phyloP scores from a whole-genome alignment of 2,329 filamentous ascomycete species.

The Aspergillus ochraceus region DNA sequence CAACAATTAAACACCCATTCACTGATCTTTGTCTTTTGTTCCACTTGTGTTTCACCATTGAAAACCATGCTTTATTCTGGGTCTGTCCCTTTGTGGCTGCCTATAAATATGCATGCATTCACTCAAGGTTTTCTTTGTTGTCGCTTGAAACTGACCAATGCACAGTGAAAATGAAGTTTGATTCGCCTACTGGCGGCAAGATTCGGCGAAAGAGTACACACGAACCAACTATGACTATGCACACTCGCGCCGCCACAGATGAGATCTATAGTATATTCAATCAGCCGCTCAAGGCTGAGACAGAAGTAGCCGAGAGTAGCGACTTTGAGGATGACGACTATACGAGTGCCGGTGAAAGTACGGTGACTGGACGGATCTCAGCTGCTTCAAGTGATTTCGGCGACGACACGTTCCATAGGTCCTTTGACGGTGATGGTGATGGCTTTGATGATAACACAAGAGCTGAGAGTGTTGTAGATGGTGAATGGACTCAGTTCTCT shows the following conservation, averaged over 20 bases:
- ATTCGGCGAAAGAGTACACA: constrained; percentile 71
- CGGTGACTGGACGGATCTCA: constrained; percentile 71
- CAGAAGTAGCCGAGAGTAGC: constrained; percentile 60
- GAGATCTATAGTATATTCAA: constrained; percentile 98
- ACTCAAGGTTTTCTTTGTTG: neutral
- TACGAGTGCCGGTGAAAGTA: constrained; percentile 83
- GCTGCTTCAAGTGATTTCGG: constrained; percentile 64
- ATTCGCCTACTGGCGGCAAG: constrained; percentile 84
- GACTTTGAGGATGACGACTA: constrained; percentile 72
- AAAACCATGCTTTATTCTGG: neutral
- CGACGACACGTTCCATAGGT: constrained; percentile 52
- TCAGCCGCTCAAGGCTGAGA: constrained; percentile 65
- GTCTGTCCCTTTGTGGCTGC: neutral
- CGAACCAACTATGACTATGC: constrained; percentile 97
- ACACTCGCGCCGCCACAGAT: constrained; percentile 91
- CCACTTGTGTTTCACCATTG: neutral
- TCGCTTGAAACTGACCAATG: neutral
- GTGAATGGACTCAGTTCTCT: constrained; percentile 88
- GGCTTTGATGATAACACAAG: constrained; percentile 40
- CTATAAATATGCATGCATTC: neutral
- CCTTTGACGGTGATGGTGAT: constrained; percentile 46
- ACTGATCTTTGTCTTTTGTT: neutral
- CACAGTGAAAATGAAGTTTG: constrained; percentile 85
- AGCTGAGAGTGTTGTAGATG: constrained; percentile 59
- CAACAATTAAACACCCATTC: neutral